A percentile compares a stretch with the other conserved stretches of the same genome.
Conservation (phyloP, 164 flowering plant species). For the Paratinospora sagittata region DNA sequence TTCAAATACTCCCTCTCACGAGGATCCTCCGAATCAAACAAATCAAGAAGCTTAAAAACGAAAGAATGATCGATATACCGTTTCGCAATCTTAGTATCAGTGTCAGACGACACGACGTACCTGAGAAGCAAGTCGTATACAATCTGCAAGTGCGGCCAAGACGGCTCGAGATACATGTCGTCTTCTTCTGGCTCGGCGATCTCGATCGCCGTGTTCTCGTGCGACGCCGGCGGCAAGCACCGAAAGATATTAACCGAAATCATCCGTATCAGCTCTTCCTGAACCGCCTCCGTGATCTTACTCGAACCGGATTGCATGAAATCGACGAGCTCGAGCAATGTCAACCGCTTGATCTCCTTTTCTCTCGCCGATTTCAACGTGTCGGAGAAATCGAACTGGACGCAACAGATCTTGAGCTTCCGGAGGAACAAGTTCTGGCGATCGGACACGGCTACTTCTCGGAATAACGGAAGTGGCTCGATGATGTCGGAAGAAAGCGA, state of each 20-base stretch:
- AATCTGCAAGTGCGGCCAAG: constrained; percentile 49
- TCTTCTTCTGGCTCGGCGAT: constrained; percentile 62
- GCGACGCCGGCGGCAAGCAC: constrained; percentile 56
- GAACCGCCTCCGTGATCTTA: constrained; percentile 25
- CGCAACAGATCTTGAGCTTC: constrained; percentile 33
- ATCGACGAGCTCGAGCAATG: constrained; percentile 33
- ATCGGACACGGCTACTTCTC: constrained; percentile 49
- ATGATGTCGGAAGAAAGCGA: constrained; percentile 22
- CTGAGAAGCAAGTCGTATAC: constrained; percentile 42
- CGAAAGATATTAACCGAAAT: constrained; percentile 60
- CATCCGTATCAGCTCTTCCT: constrained; percentile 45
- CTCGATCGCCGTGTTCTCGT: constrained; percentile 62
- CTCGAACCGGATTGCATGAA: constrained; percentile 33
- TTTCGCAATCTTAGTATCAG: constrained; percentile 49
- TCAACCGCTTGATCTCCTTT: constrained; percentile 36
- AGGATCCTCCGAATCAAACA: constrained; percentile 54
- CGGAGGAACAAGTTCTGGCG: constrained; percentile 47
- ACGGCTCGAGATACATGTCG: constrained; percentile 62
- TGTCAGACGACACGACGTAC: constrained; percentile 38
- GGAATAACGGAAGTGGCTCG: constrained; percentile 47
- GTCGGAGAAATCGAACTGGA: constrained; percentile 32
- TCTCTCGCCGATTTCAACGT: constrained; percentile 24
- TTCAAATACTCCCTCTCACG: constrained; percentile 49
- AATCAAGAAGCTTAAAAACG: constrained; percentile 37
- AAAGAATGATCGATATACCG: constrained; percentile 46